A percentile compares a stretch with the other conserved stretches of the same genome.
Evolutionary conservation across 257 asterid genomes (phyloP).

Genomic region (Eucommia ulmoides): DNA sequence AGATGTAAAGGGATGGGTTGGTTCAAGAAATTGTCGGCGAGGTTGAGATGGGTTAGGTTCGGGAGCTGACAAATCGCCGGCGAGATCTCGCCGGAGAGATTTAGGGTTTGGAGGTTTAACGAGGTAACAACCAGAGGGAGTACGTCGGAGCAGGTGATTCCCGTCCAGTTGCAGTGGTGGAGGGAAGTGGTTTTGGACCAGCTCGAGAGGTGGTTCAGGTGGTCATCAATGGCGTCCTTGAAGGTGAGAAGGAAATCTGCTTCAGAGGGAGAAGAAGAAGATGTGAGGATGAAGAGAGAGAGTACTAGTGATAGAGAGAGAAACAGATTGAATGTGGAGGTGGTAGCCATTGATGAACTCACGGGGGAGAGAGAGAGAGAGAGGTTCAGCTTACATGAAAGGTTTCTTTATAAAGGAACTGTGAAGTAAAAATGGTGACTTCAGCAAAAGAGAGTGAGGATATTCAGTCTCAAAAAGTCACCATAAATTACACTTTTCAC

Average conservation of each 20-base stretch:
- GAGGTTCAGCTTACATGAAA: no score
- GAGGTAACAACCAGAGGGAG: constrained; percentile 32
- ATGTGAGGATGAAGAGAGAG: constrained; percentile 14
- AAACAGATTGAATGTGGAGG: constrained; percentile 22
- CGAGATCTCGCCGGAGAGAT: constrained; percentile 84
- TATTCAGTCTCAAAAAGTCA: no score
- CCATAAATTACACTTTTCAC: no score
- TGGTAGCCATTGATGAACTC: constrained; percentile 48
- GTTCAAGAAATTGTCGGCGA: constrained; percentile 61
- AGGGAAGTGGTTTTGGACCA: no score
- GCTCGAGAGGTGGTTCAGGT: no score
- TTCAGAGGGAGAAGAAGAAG: constrained; percentile 39
- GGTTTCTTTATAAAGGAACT: no score
- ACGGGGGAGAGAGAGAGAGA: constrained; percentile 9
- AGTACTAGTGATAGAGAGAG: no score
- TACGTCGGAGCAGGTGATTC: constrained; percentile 46
- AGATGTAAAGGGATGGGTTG: constrained; percentile 75
- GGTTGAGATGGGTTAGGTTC: constrained; percentile 43
- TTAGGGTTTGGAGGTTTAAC: constrained; percentile 43
- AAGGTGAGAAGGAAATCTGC: constrained; percentile 50
- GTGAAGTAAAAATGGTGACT: no score
- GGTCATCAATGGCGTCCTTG: constrained; percentile 61
- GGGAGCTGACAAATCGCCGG: constrained; percentile 43
- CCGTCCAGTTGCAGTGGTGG: constrained; percentile 78
- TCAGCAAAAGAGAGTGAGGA: no score